Evolutionary conservation across 1,139 yeast species (phyloP).

Genomic region (Pichia sp.): DNA sequence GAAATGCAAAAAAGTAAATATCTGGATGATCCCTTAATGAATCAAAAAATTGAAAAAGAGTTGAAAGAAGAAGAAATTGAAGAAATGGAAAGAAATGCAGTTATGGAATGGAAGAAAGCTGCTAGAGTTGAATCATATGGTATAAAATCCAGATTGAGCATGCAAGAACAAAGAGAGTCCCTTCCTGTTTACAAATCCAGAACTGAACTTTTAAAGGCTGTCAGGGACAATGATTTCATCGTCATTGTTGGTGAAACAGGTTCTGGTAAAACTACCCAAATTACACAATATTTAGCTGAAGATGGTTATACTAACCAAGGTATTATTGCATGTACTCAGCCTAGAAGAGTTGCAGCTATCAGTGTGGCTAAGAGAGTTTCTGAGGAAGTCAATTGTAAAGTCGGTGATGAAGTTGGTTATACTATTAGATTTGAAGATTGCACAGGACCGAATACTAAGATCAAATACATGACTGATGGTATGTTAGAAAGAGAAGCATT

Average conservation of each 20-base stretch:
- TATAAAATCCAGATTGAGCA: slow-evolving; percentile 48
- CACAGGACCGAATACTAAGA: slow-evolving; percentile 71
- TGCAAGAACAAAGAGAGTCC: slow-evolving; percentile 63
- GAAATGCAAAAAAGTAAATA: slow-evolving; percentile 30
- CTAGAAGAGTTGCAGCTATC: slow-evolving; percentile 71
- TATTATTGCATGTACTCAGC: slow-evolving; percentile 76
- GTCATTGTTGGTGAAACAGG: slow-evolving; percentile 95
- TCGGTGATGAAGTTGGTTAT: slow-evolving; percentile 68
- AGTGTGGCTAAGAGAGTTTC: slow-evolving; percentile 70
- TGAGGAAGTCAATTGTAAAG: slow-evolving; percentile 55
- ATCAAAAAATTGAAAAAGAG: slow-evolving; percentile 18
- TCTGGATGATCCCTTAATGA: slow-evolving; percentile 43
- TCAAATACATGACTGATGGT: slow-evolving; percentile 99
- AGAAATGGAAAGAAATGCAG: slow-evolving; percentile 30
- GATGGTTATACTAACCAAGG: slow-evolving; percentile 84
- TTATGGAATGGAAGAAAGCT: slow-evolving; percentile 48
- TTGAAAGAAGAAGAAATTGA: slow-evolving; percentile 26
- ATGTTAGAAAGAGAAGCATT: slow-evolving; percentile 96
- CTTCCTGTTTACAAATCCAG: slow-evolving; percentile 76
- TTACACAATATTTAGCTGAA: slow-evolving; percentile 73
- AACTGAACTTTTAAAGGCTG: slow-evolving; percentile 52
- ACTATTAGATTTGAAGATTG: slow-evolving; percentile 90
- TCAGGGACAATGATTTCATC: slow-evolving; percentile 66
- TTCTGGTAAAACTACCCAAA: slow-evolving; percentile 64
- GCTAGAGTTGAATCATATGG: slow-evolving; percentile 50